Conservation (phyloP, 2,329 filamentous ascomycete species). For the Colletotrichum filicis region DNA sequence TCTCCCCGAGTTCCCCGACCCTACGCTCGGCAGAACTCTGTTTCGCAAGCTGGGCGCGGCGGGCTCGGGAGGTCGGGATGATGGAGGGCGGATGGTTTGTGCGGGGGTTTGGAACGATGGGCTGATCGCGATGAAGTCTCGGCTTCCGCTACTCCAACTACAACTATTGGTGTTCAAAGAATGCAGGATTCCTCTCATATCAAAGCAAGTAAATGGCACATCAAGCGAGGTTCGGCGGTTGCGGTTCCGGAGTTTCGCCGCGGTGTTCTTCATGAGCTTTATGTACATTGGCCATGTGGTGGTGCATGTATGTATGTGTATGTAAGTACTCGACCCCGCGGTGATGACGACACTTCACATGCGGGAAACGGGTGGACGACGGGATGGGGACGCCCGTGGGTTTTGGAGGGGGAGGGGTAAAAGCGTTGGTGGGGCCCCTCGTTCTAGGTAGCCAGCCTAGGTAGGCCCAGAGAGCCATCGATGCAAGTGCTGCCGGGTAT, state of each 20-base stretch:
- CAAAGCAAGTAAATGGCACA: neutral
- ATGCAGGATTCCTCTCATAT: neutral
- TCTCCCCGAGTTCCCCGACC: too few species aligned
- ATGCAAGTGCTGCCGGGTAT: neutral
- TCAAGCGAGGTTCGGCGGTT: neutral
- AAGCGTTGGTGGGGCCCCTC: neutral
- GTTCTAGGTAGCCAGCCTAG: neutral
- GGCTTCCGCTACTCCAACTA: neutral
- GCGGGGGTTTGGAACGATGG: too few species aligned
- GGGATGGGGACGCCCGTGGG: neutral
- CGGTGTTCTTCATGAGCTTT: neutral
- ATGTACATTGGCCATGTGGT: neutral
- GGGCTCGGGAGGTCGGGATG: neutral
- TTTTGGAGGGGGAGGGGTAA: conserved; percentile 31
- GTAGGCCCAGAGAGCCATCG: neutral
- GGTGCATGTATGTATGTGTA: too few species aligned
- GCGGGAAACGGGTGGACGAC: neutral
- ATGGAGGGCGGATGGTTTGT: neutral
- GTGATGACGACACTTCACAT: conserved; percentile 34
- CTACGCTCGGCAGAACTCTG: neutral
- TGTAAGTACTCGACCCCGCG: neutral
- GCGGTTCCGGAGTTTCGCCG: neutral
- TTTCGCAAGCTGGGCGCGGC: neutral
- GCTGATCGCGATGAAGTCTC: neutral
- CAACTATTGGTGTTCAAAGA: neutral